Base-by-base conservation (phyloP, 768 basidiomycete species). In the Mrakia blollopis region DNA sequence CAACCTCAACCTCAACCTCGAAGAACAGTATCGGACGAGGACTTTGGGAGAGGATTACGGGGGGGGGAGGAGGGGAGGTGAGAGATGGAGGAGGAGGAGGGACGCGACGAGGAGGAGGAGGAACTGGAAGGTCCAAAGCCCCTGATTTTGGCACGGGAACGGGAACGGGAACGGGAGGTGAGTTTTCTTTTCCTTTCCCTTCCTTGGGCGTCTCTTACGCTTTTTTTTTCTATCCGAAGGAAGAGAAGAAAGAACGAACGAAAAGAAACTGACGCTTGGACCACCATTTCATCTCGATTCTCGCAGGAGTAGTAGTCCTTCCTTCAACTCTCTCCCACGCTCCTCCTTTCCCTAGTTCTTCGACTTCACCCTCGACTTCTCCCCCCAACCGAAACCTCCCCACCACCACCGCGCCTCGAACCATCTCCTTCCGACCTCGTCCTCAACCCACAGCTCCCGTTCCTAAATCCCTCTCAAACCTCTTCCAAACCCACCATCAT, bases 281-380 rank as follows among this genome's bases (percentile, higher is more conserved):
- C 25, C 16, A 0, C 57, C 50, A 1, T 69, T 28, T 14, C n/a
- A n/a, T n/a, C n/a, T n/a, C n/a, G n/a, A n/a, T n/a, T n/a, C 16
- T 37, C n/a, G 11, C 63, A 74, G 73, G 28, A 5, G 21, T 28
- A n/a, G n/a, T n/a, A n/a, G n/a, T n/a, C n/a, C n/a, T n/a, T 13
- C 30, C 62, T 3, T 47, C 30, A 16, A 65, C 61, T 30, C 73
- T 65, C 44, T 74, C 73, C 30, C 44, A 74, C 62, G 73, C 73
- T 28, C 63, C 73, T 50, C 73, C 73, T 35, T 65, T 74, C 73
- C 62, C 73, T n/a, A n/a, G n/a, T 35, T n/a, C 65, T 13, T 41
- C 35, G 18, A 39, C 30, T n/a, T 35, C 62, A 3, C 32, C 60
- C 9, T n/a, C n/a, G 3, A 32, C n/a, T 18, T 61, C 60, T 8